phyloP scores from a whole-genome alignment of 2,329 filamentous ascomycete genomes.

The Neofusicoccum umdonicola region DNA sequence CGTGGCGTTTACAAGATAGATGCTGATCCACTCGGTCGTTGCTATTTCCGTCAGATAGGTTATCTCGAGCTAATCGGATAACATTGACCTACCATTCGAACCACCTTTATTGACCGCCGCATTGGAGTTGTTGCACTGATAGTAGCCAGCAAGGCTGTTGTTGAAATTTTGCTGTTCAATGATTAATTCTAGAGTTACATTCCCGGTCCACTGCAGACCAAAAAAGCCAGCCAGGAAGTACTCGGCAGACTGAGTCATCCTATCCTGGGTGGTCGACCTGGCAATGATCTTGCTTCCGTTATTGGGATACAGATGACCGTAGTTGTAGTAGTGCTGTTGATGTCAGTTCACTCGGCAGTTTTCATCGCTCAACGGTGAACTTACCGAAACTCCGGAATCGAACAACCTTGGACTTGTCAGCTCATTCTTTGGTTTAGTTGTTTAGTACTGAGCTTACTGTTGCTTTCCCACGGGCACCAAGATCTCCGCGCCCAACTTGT shows the following conservation, averaged over 20 bases:
- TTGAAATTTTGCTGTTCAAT: conserved; percentile 65
- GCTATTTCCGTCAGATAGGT: conserved; percentile 34
- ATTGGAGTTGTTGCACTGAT: conserved; percentile 63
- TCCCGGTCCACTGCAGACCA: conserved; percentile 69
- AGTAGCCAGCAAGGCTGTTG: conserved; percentile 67
- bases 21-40: conserved; percentile 57
- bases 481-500: conserved; percentile 67
- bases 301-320: conserved; percentile 65
- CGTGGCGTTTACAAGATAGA: conserved; percentile 65
- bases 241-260: conserved; percentile 74
- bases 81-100: background rate
- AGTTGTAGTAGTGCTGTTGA: conserved; percentile 64
- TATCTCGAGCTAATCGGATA: too few species aligned
- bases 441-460: conserved; percentile 42
- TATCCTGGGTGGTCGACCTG: conserved; percentile 71
- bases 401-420: background rate
- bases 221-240: conserved; percentile 80
- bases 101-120: conserved; percentile 22
- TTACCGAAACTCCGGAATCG: background rate
- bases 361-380: too few species aligned
- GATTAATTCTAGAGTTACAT: conserved; percentile 69
- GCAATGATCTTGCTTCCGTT: conserved; percentile 70
- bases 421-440: too few species aligned
- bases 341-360: background rate
- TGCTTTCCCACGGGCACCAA: conserved; percentile 70